Evolutionary conservation across 1,139 yeast species (phyloP).

Genomic region (Nakaseomyces nivariensis): DNA sequence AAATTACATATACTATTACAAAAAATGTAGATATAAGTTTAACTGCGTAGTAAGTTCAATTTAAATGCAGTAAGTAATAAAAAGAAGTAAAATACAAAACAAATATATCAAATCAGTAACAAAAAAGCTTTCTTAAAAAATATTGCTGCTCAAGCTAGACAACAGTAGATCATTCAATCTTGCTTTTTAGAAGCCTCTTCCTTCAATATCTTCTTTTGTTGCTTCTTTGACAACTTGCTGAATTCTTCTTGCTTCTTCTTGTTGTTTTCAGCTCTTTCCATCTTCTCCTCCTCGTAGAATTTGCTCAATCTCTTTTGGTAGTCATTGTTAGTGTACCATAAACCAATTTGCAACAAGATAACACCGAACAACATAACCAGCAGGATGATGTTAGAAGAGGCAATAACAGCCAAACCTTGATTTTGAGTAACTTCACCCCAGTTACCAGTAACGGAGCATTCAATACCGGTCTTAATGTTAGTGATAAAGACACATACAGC

Average conservation of each 20-base stretch:
- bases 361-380: slow-evolving; percentile 68
- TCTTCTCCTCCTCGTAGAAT: slow-evolving; percentile 40
- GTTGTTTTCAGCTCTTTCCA: slow-evolving; percentile 9
- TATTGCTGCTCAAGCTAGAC: too few relatives aligned
- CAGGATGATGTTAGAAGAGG: slow-evolving; percentile 77
- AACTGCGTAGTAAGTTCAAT: neutral
- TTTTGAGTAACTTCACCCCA: slow-evolving; percentile 91
- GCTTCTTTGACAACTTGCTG: neutral
- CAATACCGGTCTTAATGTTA: slow-evolving; percentile 74
- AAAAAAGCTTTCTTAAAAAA: neutral
- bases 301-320: slow-evolving; percentile 46
- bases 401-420: slow-evolving; percentile 85
- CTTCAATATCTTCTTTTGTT: neutral
- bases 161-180: neutral
- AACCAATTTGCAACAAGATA: slow-evolving; percentile 72
- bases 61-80: neutral
- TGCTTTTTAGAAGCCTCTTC: neutral
- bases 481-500: slow-evolving; percentile 74
- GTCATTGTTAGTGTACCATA: slow-evolving; percentile 81
- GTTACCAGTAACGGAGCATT: slow-evolving; percentile 54
- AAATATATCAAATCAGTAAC: neutral
- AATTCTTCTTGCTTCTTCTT: slow-evolving; percentile 5
- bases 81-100: neutral
- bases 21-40: neutral
- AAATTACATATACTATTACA: neutral